Percentiles rank a stretch among this genome's conserved stretches.
Conservation (phyloP, 1,139 yeast genomes). For the Yamadazyma sp. region DNA sequence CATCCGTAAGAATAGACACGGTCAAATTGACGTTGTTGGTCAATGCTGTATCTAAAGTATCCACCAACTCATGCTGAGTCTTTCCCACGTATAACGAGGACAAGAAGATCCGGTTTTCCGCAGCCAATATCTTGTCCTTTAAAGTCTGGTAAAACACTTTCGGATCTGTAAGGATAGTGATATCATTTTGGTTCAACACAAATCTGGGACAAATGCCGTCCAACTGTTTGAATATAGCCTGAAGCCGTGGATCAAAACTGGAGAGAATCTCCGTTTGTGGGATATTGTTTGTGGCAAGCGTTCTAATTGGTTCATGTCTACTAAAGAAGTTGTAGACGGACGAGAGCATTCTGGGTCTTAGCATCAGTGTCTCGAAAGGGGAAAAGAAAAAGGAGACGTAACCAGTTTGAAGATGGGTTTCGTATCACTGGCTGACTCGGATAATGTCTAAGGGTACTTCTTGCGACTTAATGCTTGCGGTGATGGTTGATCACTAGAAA, state of each 20-base stretch:
- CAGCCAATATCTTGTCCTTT: conserved; percentile 51
- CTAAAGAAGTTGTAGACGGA: conserved; percentile 13
- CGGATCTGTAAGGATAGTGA: conserved; percentile 68
- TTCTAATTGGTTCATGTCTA: conserved; percentile 6
- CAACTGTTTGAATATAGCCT: conserved; percentile 53
- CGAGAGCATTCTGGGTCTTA: conserved; percentile 5
- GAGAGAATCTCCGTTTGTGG: conserved; percentile 7
- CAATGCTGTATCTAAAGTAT: conserved; percentile 61
- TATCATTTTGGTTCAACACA: conserved; percentile 55
- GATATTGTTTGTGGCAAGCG: conserved; percentile 6
- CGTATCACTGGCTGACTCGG: background rate
- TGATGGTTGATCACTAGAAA: background rate
- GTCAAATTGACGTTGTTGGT: conserved; percentile 56
- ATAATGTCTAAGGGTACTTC: too few relatives aligned
- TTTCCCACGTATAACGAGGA: conserved; percentile 89
- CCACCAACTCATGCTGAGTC: conserved; percentile 69
- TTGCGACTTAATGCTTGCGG: too few relatives aligned
- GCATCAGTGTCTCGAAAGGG: background rate
- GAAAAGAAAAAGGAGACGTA: too few relatives aligned
- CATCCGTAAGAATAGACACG: conserved; percentile 80
- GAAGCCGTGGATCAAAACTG: conserved; percentile 48
- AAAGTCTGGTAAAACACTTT: conserved; percentile 64
- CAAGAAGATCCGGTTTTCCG: conserved; percentile 67
- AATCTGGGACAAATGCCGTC: conserved; percentile 74
- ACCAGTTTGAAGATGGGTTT: background rate